Base-by-base conservation (phyloP, 805 yeast genomes). In the Lachancea dasiensis region DNA sequence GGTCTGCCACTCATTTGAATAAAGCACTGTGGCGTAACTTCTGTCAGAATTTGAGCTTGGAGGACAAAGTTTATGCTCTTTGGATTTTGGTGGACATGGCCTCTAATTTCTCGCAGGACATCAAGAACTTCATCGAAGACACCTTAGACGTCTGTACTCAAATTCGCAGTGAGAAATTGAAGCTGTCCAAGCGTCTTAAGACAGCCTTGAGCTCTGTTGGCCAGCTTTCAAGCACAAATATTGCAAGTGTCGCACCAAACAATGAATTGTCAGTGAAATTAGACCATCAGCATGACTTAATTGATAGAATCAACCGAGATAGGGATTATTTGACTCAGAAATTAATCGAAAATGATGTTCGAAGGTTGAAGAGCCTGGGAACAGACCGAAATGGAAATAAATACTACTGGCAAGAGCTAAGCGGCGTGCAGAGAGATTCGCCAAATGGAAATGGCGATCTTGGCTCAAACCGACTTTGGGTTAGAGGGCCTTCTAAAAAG, bases 361-460 rank as follows among this genome's bases (percentile, higher is more conserved):
- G 86, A 55, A 64, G 97, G 40, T 70, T 87, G 33, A 73, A 74
- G 38, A 68, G 76, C 21, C 64, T 92, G 19, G 98, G 98, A 2
- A 72, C 78, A 41, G 98, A 92, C 59, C 66, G 95, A 35, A 73
- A 75, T 41, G 87, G 69, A 58, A 92, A 92, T 63, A 69, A 89
- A 47, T 92, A 90, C 58, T 92, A 95, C 95, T 92, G 95, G 95
- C 78, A 87, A 54, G 97, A 90, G 52, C 70, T 71, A 45, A 81
- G 82, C 52, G 98, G 97, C 0, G 67, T 86, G 33, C 86, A 87
- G 3, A 67, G 68, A 6, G 26, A 68, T 9, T 65, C 63, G 2
- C 71, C 67, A 1, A 67, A 66, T 1, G 69, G 63, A 0, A 64
- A 52, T 4, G 64, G 63, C 8, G 65, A 52, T 4, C 14, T 18